Evolutionary conservation across 495 filamentous ascomycete species (phyloP), one percentile per base, ranked within the genome.

Genomic region (Penicillium pancosmium): DNA sequence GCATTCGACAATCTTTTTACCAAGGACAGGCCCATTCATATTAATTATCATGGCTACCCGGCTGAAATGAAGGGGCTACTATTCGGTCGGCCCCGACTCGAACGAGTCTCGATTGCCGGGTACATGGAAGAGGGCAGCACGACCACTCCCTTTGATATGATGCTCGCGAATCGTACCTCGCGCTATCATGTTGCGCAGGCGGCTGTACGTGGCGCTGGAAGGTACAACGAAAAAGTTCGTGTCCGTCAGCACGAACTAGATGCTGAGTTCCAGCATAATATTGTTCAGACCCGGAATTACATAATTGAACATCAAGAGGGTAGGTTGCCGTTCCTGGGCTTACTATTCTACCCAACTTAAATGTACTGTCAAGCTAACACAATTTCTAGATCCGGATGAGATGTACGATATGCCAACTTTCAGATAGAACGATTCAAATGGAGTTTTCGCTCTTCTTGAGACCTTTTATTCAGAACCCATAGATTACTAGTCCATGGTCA

Each of bases 91-190:
- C 73, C 73, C 0, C 63, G 68, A 18, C 58, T 82, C 7, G 73
- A 81, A 11, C 74, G 85, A 6, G 78, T 87, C 46, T 79, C 63
- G 3, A 81, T 91, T 34, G 78, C 73, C n/a, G 85, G 84, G 4
- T 91, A 92, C 62, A 76, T 75, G 1, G 88, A 91, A 67, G 87
- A 91, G 65, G 88, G 89, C 4, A 84, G 77, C 52, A 91, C 86
- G 0, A 91, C 87, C 0, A 91, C 86, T 10, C 88, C 86, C 5
- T 89, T 90, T 61, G 84, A 90, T 56, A 91, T 90, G 88, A 85
- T 90, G 86, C 70, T 90, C 11, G 66, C 80, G 38, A 92, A 91
- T 55, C 61, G 77, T 15, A 84, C 87, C 11, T 86, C 80, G 5
- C 70, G 87, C 44, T 91, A 81, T 63, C 81, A 89, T 67, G 79